Percentiles rank a stretch among this genome's conserved stretches.
Evolutionary conservation across 257 asterid genomes (phyloP).

Genomic region (Gentiana straminea): DNA sequence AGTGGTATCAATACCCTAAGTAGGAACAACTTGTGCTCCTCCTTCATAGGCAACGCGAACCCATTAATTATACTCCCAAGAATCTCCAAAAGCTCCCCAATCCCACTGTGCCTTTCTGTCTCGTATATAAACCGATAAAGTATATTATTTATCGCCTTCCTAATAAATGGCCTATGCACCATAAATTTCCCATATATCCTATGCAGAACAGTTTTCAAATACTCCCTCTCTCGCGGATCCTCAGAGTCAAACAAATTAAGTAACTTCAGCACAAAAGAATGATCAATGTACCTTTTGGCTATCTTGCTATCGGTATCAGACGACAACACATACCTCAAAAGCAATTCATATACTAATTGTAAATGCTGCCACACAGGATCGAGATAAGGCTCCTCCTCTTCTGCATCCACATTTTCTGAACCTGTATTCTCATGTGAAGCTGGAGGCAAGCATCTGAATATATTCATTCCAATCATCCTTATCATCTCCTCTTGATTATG

Average conservation of each 20-base stretch:
- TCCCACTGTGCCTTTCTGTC: constrained; percentile 66
- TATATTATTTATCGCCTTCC: constrained; percentile 71
- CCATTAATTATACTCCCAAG: constrained; percentile 88
- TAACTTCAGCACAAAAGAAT: constrained; percentile 54
- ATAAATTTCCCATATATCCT: constrained; percentile 80
- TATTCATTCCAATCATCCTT: constrained; percentile 54
- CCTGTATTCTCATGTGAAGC: constrained; percentile 50
- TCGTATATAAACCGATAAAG: constrained; percentile 70
- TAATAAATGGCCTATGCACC: constrained; percentile 85
- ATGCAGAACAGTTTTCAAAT: constrained; percentile 73
- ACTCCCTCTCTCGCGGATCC: constrained; percentile 83
- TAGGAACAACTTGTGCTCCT: constrained; percentile 88
- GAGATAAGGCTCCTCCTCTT: constrained; percentile 59
- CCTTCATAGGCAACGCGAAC: constrained; percentile 90
- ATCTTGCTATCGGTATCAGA: constrained; percentile 57
- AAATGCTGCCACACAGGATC: constrained; percentile 83
- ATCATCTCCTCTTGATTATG: constrained; percentile 62
- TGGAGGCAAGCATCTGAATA: constrained; percentile 65
- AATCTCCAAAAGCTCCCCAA: constrained; percentile 81
- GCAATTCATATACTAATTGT: constrained; percentile 59
- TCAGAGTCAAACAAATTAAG: constrained; percentile 76
- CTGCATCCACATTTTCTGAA: constrained; percentile 42
- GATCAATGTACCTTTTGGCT: constrained; percentile 67
- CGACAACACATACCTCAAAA: constrained; percentile 59
- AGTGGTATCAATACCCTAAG: constrained; percentile 72